These are phyloP conservation scores for Crucibulum laeve DNA, from an alignment of 768 basidiomycete genomes.

Conservation along the genomic window DNA sequence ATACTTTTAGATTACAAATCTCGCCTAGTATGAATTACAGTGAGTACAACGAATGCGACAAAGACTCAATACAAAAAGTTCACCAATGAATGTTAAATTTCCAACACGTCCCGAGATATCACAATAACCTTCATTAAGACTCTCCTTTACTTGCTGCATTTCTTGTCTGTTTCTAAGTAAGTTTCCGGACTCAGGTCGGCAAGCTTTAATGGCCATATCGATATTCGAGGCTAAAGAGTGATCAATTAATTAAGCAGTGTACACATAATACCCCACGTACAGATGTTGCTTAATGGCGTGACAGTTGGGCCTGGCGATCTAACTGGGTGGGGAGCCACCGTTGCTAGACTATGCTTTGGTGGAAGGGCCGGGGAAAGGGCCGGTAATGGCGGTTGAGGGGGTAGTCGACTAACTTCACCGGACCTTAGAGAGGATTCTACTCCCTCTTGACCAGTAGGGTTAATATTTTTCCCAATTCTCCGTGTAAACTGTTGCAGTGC, in stretches of 20 bases:
- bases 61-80: constrained; percentile 9
- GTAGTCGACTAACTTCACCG: too few relatives aligned
- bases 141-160: constrained; percentile 72
- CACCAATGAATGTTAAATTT: constrained; percentile 61
- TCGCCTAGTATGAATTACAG: constrained; percentile 36
- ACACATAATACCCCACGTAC: constrained; percentile 18
- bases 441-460: too few relatives aligned
- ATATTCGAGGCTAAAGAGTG: constrained; percentile 51
- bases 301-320: constrained; percentile 14
- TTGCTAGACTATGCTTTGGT: too few relatives aligned
- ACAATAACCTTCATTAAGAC: constrained; percentile 78
- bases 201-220: constrained; percentile 68
- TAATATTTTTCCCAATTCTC: too few relatives aligned
- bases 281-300: constrained; percentile 38
- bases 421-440: too few relatives aligned
- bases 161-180: constrained; percentile 60
- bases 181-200: constrained; percentile 60
- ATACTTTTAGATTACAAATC: constrained; percentile 61
- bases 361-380: too few relatives aligned
- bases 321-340: too few relatives aligned
- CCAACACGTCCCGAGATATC: constrained; percentile 65
- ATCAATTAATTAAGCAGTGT: constrained; percentile 3
- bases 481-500: too few relatives aligned
- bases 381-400: too few relatives aligned
- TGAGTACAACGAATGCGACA: not conserved